A percentile compares a stretch with the other conserved stretches of the same genome.
These are phyloP conservation scores for Ophiostoma ips DNA, from an alignment of 2,329 filamentous ascomycete genomes.

Conservation along the genomic window DNA sequence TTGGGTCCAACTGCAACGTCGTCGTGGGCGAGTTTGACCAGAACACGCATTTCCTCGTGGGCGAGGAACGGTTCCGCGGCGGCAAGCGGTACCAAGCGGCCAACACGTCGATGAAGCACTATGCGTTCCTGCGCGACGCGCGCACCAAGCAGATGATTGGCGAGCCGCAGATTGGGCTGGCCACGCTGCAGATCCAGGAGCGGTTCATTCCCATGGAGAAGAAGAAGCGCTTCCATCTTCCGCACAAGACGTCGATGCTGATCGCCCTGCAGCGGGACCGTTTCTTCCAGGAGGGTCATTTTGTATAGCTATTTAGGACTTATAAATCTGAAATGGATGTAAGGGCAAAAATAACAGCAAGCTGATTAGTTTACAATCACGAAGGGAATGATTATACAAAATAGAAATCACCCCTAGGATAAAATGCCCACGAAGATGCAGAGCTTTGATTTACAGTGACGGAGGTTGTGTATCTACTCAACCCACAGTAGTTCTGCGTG, in stretches of 20 bases:
- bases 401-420: too few species aligned
- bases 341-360: too few species aligned
- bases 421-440: too few species aligned
- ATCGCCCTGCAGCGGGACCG: constrained; percentile 50
- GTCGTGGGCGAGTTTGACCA: constrained; percentile 40
- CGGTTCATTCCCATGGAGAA: constrained; percentile 59
- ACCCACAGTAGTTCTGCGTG: too few species aligned
- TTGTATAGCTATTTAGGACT: constrained; percentile 2
- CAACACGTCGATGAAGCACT: constrained; percentile 50
- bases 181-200: constrained; percentile 59
- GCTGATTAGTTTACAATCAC: too few species aligned
- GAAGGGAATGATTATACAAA: too few species aligned
- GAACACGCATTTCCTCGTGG: constrained; percentile 43
- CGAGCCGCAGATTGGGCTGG: constrained; percentile 60
- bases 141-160: constrained; percentile 45
- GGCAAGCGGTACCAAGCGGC: constrained; percentile 47
- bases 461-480: too few species aligned
- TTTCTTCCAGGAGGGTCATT: constrained; percentile 42
- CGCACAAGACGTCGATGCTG: constrained; percentile 57
- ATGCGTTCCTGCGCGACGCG: constrained; percentile 46
- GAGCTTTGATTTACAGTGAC: too few species aligned
- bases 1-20: constrained; percentile 34
- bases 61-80: constrained; percentile 44
- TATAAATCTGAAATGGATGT: neutral
- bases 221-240: constrained; percentile 58